phyloP scores from a whole-genome alignment of 306 rosid species.

The Acmispon strigosus region DNA sequence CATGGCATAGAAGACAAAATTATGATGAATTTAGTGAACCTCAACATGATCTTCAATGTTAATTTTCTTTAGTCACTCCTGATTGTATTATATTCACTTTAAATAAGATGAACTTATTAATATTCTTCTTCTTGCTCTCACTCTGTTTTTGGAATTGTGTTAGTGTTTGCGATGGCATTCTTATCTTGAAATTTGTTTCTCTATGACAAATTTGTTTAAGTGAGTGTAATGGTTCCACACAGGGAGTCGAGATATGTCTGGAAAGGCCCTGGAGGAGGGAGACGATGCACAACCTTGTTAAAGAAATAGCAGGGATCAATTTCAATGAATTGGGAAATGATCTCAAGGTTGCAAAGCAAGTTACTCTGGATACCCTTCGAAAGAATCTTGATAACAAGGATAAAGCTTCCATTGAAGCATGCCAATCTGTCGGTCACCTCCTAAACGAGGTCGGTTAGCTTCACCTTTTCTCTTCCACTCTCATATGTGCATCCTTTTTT shows the following conservation, averaged over 20 bases:
- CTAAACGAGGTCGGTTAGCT: conserved; percentile 68
- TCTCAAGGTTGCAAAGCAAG: conserved; percentile 64
- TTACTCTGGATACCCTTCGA: conserved; percentile 48
- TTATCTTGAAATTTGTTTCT: conserved; percentile 19
- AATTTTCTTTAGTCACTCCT: not conserved
- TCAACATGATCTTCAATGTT: not conserved
- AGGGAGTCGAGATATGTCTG: conserved; percentile 84
- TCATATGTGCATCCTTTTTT: not conserved
- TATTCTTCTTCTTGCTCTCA: not conserved
- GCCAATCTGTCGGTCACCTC: conserved; percentile 76
- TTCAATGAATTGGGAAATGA: conserved; percentile 58
- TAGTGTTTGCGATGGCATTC: not conserved
- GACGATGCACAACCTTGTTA: conserved; percentile 94
- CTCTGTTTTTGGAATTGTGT: not conserved
- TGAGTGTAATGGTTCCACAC: conserved; percentile 18
- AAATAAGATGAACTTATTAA: not conserved
- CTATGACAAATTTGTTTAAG: conserved; percentile 18
- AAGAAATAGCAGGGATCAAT: conserved; percentile 70
- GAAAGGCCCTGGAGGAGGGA: conserved; percentile 95
- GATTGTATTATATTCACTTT: not conserved
- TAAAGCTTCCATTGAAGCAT: conserved; percentile 59
- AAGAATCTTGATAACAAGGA: conserved; percentile 59
- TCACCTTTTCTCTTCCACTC: conserved; percentile 11
- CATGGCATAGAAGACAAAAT: too few relatives aligned
- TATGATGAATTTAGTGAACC: too few relatives aligned